Conservation (phyloP, 495 filamentous ascomycete species). For the Tuber brumale region DNA sequence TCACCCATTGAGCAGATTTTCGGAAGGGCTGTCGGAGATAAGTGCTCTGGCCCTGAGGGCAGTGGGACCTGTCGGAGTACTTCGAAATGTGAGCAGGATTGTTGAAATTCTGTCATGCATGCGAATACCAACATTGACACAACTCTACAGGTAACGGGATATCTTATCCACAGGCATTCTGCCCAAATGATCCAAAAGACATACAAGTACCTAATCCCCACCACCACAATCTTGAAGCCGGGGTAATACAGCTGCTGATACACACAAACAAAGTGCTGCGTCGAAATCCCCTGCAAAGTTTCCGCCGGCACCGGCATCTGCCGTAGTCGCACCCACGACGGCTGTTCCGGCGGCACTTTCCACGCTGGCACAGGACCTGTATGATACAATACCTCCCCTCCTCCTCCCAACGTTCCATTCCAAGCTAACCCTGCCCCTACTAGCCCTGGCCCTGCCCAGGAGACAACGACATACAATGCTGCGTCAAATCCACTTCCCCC, state of each 20-base stretch:
- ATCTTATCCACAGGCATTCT: background rate
- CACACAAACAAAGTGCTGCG: slow-evolving; percentile 2
- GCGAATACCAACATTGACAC: background rate
- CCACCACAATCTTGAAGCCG: background rate
- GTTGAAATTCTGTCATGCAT: background rate
- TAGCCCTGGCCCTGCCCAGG: slow-evolving; percentile 19
- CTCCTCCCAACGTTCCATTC: background rate
- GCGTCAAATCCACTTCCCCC: background rate
- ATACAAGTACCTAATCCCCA: background rate
- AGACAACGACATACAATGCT: slow-evolving; percentile 12
- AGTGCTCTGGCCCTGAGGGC: slow-evolving; percentile 1
- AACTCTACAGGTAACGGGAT: background rate
- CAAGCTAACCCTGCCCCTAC: background rate
- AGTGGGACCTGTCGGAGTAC: background rate
- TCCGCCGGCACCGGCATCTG: slow-evolving; percentile 1
- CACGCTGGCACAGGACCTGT: background rate
- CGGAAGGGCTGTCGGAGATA: slow-evolving; percentile 2
- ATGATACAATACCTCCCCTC: background rate
- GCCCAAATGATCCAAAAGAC: background rate
- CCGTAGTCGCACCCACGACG: background rate
- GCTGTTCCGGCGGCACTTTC: slow-evolving; percentile 13
- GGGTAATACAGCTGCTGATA: background rate
- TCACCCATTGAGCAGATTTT: slow-evolving; percentile 12
- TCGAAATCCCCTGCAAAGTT: slow-evolving; percentile 12
- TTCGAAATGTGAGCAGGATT: background rate